phyloP scores from a whole-genome alignment of 2,329 filamentous ascomycete genomes.

The Akanthomyces lecanii region DNA sequence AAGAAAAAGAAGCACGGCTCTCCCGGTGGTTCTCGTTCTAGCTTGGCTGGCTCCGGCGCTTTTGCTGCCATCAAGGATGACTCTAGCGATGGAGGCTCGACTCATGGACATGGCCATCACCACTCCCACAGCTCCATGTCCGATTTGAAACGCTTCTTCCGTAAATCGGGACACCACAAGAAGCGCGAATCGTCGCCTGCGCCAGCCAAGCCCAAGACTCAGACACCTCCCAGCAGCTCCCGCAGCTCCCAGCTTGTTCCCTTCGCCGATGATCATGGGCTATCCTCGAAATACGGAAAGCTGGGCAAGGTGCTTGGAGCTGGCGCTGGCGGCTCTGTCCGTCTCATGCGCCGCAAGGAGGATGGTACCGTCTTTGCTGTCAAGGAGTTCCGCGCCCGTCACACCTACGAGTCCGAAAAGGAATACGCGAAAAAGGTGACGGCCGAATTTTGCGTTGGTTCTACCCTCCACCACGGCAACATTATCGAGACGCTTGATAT shows the following conservation, averaged over 20 bases:
- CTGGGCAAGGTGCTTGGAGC: conserved; percentile 91
- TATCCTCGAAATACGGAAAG: conserved; percentile 90
- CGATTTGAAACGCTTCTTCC: conserved; percentile 96
- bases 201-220: conserved; percentile 47
- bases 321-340: conserved; percentile 89
- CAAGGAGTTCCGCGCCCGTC: conserved; percentile 90
- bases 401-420: conserved; percentile 88
- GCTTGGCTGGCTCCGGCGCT: conserved; percentile 44
- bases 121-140: conserved; percentile 73
- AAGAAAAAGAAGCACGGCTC: conserved; percentile 65
- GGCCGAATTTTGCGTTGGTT: conserved; percentile 96
- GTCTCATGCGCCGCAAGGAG: conserved; percentile 87
- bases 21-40: conserved; percentile 49
- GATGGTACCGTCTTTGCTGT: conserved; percentile 94
- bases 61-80: conserved; percentile 32
- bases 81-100: conserved; percentile 29
- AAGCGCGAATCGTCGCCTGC: conserved; percentile 65
- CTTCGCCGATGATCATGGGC: conserved; percentile 89
- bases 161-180: conserved; percentile 62
- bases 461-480: conserved; percentile 93
- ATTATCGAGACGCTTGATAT: conserved; percentile 98
- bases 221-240: conserved; percentile 41
- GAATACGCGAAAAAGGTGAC: conserved; percentile 98
- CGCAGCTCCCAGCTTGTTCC: conserved; percentile 63
- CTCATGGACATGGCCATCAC: conserved; percentile 22